These are phyloP conservation scores for Colletotrichum lini DNA, from an alignment of 2,329 filamentous ascomycete genomes.

Conservation along the genomic window DNA sequence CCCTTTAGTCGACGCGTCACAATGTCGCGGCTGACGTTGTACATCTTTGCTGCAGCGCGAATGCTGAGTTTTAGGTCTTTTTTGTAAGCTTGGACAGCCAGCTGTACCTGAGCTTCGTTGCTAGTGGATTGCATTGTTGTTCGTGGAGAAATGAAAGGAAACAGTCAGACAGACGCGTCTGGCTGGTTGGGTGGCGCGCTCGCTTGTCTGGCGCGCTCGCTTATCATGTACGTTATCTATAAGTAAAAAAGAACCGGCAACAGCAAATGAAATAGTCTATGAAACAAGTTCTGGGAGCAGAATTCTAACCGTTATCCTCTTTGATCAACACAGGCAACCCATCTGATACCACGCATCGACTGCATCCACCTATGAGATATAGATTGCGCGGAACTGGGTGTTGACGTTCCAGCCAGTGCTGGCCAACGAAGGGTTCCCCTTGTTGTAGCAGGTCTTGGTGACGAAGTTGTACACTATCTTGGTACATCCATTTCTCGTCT, in stretches of 20 bases:
- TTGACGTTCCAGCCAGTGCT: conserved; percentile 27
- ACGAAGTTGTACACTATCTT: conserved; percentile 29
- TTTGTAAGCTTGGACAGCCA: too few relatives aligned
- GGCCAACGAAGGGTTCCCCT: conserved; percentile 29
- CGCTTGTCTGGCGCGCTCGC: too few relatives aligned
- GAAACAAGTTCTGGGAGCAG: not conserved
- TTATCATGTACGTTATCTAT: too few relatives aligned
- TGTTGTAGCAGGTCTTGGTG: conserved; percentile 29
- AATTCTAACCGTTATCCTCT: not conserved
- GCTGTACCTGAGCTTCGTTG: too few relatives aligned
- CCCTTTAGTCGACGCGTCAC: too few relatives aligned
- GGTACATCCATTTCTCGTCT: conserved; percentile 13
- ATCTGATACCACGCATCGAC: not conserved
- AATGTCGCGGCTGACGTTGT: too few relatives aligned
- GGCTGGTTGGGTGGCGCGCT: too few relatives aligned
- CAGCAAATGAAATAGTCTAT: not conserved
- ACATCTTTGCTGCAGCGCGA: too few relatives aligned
- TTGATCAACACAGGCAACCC: not conserved
- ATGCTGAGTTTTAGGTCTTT: too few relatives aligned
- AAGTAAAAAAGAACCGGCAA: not conserved
- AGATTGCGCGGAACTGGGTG: conserved; percentile 31
- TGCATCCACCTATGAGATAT: conserved; percentile 2
- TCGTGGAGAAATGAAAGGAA: too few relatives aligned
- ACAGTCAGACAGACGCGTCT: too few relatives aligned
- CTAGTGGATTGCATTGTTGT: too few relatives aligned